These are phyloP conservation scores for Oryza glumipatula DNA, from an alignment of 176 grass and related monocot genomes.

Conservation along the genomic window DNA sequence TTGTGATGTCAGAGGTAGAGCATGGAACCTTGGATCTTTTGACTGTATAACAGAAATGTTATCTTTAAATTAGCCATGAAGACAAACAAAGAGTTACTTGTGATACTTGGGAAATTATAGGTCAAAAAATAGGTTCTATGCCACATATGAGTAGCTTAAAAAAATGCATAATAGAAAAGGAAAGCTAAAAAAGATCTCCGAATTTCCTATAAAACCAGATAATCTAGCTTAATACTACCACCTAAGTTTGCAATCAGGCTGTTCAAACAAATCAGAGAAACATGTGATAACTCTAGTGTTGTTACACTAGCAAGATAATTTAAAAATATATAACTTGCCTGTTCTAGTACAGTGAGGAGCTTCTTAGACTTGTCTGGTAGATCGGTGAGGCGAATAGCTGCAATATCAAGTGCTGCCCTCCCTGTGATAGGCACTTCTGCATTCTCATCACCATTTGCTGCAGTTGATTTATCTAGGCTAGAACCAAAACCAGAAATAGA, in stretches of 20 bases:
- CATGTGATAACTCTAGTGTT: neutral
- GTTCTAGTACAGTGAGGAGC: constrained; percentile 80
- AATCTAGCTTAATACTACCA: neutral
- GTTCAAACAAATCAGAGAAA: neutral
- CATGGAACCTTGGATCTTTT: constrained; percentile 92
- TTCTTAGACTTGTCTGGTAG: constrained; percentile 94
- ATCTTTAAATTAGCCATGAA: constrained; percentile 38
- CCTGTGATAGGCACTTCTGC: constrained; percentile 49
- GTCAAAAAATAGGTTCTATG: neutral
- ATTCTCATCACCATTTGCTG: constrained; percentile 41
- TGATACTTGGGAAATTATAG: neutral
- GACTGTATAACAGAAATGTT: constrained; percentile 65
- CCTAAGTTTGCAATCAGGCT: neutral
- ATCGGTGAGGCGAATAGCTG: constrained; percentile 80
- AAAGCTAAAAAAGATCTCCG: neutral
- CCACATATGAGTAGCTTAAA: neutral
- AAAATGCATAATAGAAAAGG: constrained; percentile 4
- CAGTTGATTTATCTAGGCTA: constrained; percentile 56
- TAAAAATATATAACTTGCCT: constrained; percentile 57
- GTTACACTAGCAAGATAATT: constrained; percentile 17
- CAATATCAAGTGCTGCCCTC: constrained; percentile 76
- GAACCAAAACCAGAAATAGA: constrained; percentile 70
- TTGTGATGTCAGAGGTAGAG: constrained; percentile 88
- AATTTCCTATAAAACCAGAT: constrained; percentile 7
- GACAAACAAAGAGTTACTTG: neutral